These are phyloP conservation scores for Debaryomyces tyrocola DNA, from an alignment of 805 yeast species.

Conservation along the genomic window DNA sequence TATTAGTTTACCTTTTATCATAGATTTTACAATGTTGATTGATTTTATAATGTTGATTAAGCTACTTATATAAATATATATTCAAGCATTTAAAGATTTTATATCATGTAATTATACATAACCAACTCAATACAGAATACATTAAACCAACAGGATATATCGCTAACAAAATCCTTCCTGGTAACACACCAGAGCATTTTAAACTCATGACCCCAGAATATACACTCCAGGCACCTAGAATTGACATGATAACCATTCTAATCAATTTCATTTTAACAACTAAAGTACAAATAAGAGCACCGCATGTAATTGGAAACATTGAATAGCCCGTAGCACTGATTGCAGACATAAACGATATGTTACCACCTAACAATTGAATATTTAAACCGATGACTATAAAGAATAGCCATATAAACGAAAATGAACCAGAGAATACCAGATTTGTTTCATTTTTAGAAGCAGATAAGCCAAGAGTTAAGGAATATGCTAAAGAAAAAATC, in stretches of 20 bases:
- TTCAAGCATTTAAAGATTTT: not conserved
- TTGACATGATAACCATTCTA: constrained; percentile 45
- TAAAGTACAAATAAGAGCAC: constrained; percentile 48
- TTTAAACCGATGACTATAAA: constrained; percentile 61
- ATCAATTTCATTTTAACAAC: constrained; percentile 49
- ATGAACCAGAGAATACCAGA: constrained; percentile 61
- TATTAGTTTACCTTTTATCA: not conserved
- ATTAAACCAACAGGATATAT: constrained; percentile 65
- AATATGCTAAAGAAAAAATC: constrained; percentile 55
- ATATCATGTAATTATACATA: constrained; percentile 56
- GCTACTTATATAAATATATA: not conserved
- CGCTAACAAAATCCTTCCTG: constrained; percentile 61
- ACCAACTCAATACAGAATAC: constrained; percentile 64
- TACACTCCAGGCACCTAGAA: constrained; percentile 60
- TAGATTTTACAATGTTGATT: too few species aligned
- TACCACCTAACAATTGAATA: constrained; percentile 61
- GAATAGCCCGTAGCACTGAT: constrained; percentile 71
- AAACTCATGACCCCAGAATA: constrained; percentile 63
- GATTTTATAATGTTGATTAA: too few species aligned
- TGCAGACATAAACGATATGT: constrained; percentile 66
- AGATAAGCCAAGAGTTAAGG: constrained; percentile 52
- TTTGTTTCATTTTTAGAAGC: constrained; percentile 47
- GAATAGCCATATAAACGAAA: constrained; percentile 63
- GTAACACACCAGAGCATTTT: constrained; percentile 63
- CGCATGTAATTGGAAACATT: constrained; percentile 61